Evolutionary conservation across 306 rosid genomes (phyloP).

Genomic region (Gynostemma pentaphyllum): DNA sequence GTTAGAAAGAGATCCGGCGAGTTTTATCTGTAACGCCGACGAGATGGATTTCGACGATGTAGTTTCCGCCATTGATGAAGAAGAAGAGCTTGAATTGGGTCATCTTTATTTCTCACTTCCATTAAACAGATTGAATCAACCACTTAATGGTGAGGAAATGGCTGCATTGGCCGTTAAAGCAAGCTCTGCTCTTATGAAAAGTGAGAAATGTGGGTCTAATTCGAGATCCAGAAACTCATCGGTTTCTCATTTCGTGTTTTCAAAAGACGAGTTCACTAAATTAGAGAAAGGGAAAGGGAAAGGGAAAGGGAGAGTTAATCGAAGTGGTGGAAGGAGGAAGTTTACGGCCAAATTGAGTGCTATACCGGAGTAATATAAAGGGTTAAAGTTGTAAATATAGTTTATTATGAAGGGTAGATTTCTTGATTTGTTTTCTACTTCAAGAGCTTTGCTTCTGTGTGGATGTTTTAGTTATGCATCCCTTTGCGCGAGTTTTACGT

Average conservation of each 20-base stretch:
- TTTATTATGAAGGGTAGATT: neutral
- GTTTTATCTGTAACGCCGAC: slow-evolving; percentile 79
- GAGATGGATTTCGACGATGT: slow-evolving; percentile 79
- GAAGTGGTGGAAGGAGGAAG: slow-evolving; percentile 16
- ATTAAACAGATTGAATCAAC: slow-evolving; percentile 33
- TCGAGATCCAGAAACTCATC: no score
- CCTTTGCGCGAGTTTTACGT: neutral
- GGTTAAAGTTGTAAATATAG: slow-evolving; percentile 25
- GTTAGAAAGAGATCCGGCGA: slow-evolving; percentile 39
- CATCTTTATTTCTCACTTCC: slow-evolving; percentile 86
- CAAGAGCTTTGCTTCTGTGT: neutral
- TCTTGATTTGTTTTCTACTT: neutral
- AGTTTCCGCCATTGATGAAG: slow-evolving; percentile 45
- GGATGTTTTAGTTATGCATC: slow-evolving; percentile 7
- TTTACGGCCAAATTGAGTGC: slow-evolving; percentile 42
- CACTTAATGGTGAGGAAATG: slow-evolving; percentile 63
- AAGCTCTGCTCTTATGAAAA: slow-evolving; percentile 61
- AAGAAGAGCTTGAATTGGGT: slow-evolving; percentile 57
- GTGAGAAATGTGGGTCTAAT: slow-evolving; percentile 21
- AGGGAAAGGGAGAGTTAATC: no score
- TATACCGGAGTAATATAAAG: slow-evolving; percentile 47
- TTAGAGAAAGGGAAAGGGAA: neutral
- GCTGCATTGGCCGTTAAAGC: slow-evolving; percentile 97
- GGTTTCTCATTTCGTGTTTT: slow-evolving; percentile 14
- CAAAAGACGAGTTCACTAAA: slow-evolving; percentile 23